Conservation (phyloP, 1,284 basidiomycete species). For the Ganoderma sp. region DNA sequence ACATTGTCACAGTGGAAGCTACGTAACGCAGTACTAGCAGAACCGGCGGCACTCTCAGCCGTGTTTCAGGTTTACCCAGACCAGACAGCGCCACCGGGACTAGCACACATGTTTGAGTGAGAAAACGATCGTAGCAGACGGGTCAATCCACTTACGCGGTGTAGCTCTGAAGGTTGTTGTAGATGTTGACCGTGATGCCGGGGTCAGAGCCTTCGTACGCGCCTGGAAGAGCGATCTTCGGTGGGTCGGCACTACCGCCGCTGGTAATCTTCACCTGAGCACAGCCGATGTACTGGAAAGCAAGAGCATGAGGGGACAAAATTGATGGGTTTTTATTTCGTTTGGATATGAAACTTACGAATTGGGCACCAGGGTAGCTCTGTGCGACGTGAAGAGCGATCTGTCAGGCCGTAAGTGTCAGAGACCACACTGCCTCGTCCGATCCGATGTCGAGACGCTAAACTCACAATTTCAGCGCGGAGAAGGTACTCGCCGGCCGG, state of each 20-base stretch:
- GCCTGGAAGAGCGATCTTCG: conserved; percentile 54
- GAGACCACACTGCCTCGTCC: not conserved
- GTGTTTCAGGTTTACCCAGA: conserved; percentile 33
- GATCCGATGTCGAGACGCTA: not conserved
- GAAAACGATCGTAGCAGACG: not conserved
- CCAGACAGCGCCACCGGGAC: conserved; percentile 40
- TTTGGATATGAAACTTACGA: conserved; percentile 33
- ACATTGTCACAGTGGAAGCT: conserved; percentile 8
- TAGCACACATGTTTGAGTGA: conserved; percentile 5
- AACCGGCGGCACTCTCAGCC: not conserved
- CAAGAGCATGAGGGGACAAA: not conserved
- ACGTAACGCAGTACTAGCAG: not conserved
- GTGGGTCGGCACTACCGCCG: conserved; percentile 51
- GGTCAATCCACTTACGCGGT: conserved; percentile 38
- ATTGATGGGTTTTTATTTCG: not conserved
- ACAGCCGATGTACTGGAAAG: conserved; percentile 47
- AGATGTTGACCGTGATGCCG: conserved; percentile 57
- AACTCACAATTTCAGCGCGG: conserved; percentile 52
- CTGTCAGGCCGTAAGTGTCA: conserved; percentile 26
- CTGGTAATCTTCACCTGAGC: conserved; percentile 52
- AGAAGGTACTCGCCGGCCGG: conserved; percentile 58
- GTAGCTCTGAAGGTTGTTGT: conserved; percentile 56
- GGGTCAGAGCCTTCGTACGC: conserved; percentile 52
- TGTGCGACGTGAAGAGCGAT: conserved; percentile 54
- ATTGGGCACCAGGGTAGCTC: conserved; percentile 52